A percentile compares a stretch with the other conserved stretches of the same genome.
Conservation (phyloP, 371 early-diverging fungal genomes). For the Vairimorpha apis region DNA sequence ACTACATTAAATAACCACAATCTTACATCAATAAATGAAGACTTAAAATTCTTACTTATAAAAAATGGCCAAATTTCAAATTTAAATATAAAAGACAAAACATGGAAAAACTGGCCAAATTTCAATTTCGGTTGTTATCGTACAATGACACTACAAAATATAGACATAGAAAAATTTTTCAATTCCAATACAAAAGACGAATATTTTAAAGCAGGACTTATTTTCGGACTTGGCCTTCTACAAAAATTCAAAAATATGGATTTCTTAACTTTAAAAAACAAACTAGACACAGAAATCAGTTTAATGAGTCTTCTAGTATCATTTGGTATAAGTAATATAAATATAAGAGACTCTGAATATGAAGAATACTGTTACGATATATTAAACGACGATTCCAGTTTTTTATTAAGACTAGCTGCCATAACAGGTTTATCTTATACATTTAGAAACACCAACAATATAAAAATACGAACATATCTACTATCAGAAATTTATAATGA, state of each 20-base stretch:
- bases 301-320: conserved; percentile 7
- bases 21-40: not conserved
- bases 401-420: conserved; percentile 5
- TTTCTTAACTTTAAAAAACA: not conserved
- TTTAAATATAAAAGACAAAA: conserved; percentile 24
- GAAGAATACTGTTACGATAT: not conserved
- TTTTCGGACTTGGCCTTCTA: conserved; percentile 18
- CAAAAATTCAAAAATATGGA: conserved; percentile 1
- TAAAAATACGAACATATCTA: not conserved
- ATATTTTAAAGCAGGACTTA: conserved; percentile 11
- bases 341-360: conserved; percentile 1
- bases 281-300: not conserved
- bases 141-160: not conserved
- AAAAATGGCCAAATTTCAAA: conserved; percentile 14
- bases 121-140: conserved; percentile 23
- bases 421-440: conserved; percentile 20
- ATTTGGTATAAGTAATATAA: conserved; percentile 11
- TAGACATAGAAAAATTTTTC: not conserved
- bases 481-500: conserved; percentile 11
- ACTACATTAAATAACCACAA: too few relatives aligned
- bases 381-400: not conserved
- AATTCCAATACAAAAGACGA: not conserved
- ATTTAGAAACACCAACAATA: conserved; percentile 15
- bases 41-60: conserved; percentile 10
- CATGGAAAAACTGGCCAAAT: conserved; percentile 30